Conservation (phyloP, 2,329 filamentous ascomycete genomes). For the Aspergillus thermomutatus region DNA sequence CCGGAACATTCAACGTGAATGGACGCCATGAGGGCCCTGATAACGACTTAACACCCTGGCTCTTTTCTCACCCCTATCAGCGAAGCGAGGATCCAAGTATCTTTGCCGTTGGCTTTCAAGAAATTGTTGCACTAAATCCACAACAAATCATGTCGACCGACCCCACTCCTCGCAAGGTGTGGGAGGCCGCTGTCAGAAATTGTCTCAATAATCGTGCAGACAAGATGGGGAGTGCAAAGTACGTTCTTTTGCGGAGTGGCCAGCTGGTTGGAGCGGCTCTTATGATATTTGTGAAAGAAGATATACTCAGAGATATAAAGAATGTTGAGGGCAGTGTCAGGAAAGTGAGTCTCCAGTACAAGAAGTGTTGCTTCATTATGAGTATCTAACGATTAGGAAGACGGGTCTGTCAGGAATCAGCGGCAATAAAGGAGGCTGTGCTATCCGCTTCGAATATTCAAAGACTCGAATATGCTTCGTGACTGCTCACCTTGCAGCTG, state of each 20-base stretch:
- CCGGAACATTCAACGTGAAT: constrained; percentile 93
- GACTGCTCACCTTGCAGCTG: constrained; percentile 92
- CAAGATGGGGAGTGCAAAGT: constrained; percentile 66
- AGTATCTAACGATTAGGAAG: constrained; percentile 34
- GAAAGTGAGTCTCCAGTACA: constrained; percentile 52
- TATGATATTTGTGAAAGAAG: constrained; percentile 83
- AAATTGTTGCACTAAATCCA: constrained; percentile 95
- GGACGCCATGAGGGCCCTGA: constrained; percentile 75
- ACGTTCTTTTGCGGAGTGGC: constrained; percentile 84
- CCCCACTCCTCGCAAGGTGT: constrained; percentile 75
- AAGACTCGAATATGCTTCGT: constrained; percentile 93
- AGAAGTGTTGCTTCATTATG: constrained; percentile 12
- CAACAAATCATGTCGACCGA: constrained; percentile 99
- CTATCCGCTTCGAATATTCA: constrained; percentile 91
- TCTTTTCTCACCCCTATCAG: constrained; percentile 61
- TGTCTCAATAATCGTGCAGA: constrained; percentile 72
- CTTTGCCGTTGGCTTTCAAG: constrained; percentile 88
- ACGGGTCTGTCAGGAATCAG: constrained; percentile 93
- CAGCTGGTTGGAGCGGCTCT: constrained; percentile 93
- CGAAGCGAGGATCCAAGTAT: constrained; percentile 72
- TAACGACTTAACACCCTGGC: constrained; percentile 79
- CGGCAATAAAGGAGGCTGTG: constrained; percentile 96
- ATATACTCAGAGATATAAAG: constrained; percentile 76
- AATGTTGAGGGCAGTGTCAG: constrained; percentile 96
- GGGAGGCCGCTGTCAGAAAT: constrained; percentile 77